Percentiles rank a stretch among this genome's conserved stretches.
These are phyloP conservation scores for Pseudopyricularia javanii DNA, from an alignment of 2,329 filamentous ascomycete genomes.

Conservation along the genomic window DNA sequence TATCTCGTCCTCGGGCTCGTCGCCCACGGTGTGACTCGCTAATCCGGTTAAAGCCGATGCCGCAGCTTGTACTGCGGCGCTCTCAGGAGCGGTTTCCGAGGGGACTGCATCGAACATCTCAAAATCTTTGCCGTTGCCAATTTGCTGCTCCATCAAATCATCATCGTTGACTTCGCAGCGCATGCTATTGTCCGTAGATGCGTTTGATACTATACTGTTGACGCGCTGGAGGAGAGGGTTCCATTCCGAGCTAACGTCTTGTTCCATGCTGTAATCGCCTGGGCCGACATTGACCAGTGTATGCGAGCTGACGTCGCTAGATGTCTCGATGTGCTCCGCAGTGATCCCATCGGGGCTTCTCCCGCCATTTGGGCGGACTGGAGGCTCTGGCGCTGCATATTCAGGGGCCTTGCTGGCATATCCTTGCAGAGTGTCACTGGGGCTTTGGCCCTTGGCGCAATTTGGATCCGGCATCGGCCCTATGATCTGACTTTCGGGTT, in stretches of 20 bases:
- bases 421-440: background rate
- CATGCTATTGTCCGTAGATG: slow-evolving; percentile 2
- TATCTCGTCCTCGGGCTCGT: slow-evolving; percentile 11
- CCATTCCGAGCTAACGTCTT: background rate
- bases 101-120: slow-evolving; percentile 3
- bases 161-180: background rate
- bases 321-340: slow-evolving; percentile 23
- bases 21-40: background rate
- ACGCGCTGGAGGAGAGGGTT: background rate
- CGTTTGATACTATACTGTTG: background rate
- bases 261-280: background rate
- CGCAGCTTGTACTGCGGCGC: background rate
- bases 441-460: background rate
- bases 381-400: background rate
- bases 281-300: slow-evolving; percentile 32
- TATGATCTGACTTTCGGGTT: background rate
- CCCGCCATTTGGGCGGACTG: background rate
- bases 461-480: background rate
- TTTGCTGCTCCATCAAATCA: background rate
- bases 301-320: slow-evolving; percentile 36
- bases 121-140: slow-evolving; percentile 2
- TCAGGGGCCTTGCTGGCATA: background rate
- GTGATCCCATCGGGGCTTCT: background rate
- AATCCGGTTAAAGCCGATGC: background rate
- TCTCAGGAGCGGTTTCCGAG: background rate